These are phyloP conservation scores for Huntiella omanensis DNA, from an alignment of 2,329 filamentous ascomycete species.

Conservation along the genomic window DNA sequence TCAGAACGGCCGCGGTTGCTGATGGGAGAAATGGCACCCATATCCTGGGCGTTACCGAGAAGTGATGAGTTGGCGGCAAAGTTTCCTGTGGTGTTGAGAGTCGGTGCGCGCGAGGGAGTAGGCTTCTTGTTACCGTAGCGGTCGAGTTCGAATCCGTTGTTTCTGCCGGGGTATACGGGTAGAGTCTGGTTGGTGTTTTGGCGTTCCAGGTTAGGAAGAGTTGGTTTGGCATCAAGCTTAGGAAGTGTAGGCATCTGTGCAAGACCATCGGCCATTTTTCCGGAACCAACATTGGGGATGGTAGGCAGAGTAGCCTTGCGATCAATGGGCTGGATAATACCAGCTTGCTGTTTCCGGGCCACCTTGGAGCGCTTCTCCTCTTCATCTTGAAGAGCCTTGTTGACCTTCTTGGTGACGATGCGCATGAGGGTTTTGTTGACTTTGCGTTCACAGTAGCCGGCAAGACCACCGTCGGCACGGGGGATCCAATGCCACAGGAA, in stretches of 20 bases:
- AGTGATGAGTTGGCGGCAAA: constrained; percentile 47
- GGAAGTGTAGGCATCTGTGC: constrained; percentile 40
- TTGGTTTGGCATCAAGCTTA: constrained; percentile 15
- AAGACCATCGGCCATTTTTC: constrained; percentile 28
- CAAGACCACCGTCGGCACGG: constrained; percentile 57
- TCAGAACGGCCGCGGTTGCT: neutral
- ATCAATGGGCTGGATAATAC: constrained; percentile 30
- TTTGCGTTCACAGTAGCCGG: constrained; percentile 78
- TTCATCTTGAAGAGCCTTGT: constrained; percentile 70
- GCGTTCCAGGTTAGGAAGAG: constrained; percentile 24
- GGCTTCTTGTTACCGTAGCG: constrained; percentile 26
- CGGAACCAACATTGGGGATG: constrained; percentile 25
- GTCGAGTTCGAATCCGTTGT: constrained; percentile 33
- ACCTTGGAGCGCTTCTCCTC: constrained; percentile 38
- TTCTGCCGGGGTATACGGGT: constrained; percentile 42
- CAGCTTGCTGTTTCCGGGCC: constrained; percentile 30
- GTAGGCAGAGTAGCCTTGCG: constrained; percentile 46
- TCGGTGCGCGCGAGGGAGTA: constrained; percentile 27
- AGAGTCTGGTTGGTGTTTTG: constrained; percentile 38
- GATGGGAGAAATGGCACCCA: constrained; percentile 8
- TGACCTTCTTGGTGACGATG: constrained; percentile 73
- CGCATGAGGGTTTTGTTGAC: constrained; percentile 68
- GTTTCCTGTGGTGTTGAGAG: constrained; percentile 24
- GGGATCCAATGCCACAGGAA: constrained; percentile 92
- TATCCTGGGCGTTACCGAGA: constrained; percentile 34